Evolutionary conservation across 345 rosid species (phyloP).

Genomic region (Combretum micranthum): DNA sequence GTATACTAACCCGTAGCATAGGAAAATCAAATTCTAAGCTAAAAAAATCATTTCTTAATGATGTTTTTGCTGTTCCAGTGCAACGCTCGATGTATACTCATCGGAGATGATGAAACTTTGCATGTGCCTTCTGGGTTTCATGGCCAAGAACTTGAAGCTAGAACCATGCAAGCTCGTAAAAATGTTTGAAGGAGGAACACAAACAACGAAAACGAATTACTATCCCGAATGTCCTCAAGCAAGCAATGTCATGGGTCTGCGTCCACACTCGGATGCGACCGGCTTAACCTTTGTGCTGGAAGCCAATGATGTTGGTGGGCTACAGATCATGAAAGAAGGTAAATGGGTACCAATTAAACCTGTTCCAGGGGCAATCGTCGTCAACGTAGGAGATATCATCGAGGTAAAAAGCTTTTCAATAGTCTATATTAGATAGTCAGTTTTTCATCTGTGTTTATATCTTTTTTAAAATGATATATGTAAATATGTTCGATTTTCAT

Average conservation of each 20-base stretch:
- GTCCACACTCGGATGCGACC: constrained; percentile 31
- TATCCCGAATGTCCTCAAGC: constrained; percentile 33
- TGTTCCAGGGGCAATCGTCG: constrained; percentile 22
- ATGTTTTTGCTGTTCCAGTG: constrained; percentile 6
- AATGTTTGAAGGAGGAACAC: constrained; percentile 24
- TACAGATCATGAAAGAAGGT: constrained; percentile 26
- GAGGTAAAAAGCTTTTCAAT: constrained; percentile 35
- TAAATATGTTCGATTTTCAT: too few relatives aligned
- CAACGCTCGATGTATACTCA: constrained; percentile 24
- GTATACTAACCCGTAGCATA: constrained; percentile 8
- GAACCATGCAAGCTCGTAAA: constrained; percentile 15
- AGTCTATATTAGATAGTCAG: too few relatives aligned
- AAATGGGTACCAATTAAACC: constrained; percentile 27
- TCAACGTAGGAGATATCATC: constrained; percentile 26
- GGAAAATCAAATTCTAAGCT: too few relatives aligned
- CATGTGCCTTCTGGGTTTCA: constrained; percentile 11
- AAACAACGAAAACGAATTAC: constrained; percentile 35
- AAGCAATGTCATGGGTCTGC: constrained; percentile 25
- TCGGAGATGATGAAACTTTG: constrained; percentile 14
- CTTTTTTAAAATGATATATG: too few relatives aligned
- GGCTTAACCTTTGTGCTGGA: constrained; percentile 30
- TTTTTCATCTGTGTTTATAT: too few relatives aligned
- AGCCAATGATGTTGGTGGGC: constrained; percentile 20
- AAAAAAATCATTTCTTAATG: too few relatives aligned
- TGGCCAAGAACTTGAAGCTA: constrained; percentile 27